Conservation (phyloP, 139 green algal genomes). For the Chlamydomonas incerta region DNA sequence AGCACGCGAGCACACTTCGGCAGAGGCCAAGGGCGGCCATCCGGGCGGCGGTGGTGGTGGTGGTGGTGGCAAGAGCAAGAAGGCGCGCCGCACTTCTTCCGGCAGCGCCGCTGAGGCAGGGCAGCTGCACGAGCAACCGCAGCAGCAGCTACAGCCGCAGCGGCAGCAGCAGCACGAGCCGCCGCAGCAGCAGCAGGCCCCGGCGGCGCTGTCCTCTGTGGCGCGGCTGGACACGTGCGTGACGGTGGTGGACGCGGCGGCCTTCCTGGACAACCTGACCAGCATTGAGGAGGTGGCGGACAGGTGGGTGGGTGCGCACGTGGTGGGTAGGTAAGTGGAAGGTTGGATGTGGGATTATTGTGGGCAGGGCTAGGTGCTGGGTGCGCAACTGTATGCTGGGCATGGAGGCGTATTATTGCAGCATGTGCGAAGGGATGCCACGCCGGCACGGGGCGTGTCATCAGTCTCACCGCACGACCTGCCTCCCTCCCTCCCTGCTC, state of each 20-base stretch:
- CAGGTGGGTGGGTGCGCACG: not conserved
- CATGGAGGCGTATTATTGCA: no score
- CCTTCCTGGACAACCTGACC: conserved; percentile 37
- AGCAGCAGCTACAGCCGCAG: not conserved
- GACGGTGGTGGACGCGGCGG: conserved; percentile 69
- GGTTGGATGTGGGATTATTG: no score
- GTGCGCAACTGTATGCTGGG: no score
- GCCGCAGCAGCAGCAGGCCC: not conserved
- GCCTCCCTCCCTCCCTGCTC: no score
- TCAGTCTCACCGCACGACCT: no score
- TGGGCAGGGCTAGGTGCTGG: no score
- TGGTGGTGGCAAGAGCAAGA: not conserved
- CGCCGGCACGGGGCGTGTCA: no score
- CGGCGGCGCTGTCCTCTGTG: not conserved
- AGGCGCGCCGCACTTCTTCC: not conserved
- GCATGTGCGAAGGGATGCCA: no score
- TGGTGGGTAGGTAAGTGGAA: no score
- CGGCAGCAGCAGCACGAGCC: not conserved
- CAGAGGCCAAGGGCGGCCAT: not conserved
- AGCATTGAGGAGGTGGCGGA: conserved; percentile 3
- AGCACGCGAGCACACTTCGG: no score
- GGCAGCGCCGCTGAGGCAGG: not conserved
- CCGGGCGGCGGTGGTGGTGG: not conserved
- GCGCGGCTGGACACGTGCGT: conserved; percentile 56
- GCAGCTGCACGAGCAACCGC: not conserved